These are phyloP conservation scores for Coniosporium tulheliwenetii DNA, from an alignment of 2,329 filamentous ascomycete genomes.

Conservation along the genomic window DNA sequence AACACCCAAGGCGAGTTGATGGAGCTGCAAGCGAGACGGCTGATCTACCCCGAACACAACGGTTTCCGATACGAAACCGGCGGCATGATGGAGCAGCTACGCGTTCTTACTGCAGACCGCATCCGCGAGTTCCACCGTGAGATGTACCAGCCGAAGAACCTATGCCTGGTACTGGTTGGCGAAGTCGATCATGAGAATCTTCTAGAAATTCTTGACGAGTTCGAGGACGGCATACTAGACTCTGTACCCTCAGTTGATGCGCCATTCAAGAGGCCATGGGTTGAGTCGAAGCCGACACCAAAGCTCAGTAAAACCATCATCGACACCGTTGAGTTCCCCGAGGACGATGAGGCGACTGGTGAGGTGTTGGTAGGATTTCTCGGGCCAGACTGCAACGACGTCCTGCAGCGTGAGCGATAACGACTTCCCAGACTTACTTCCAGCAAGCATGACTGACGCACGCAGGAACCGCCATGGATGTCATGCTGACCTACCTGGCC, in stretches of 20 bases:
- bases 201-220: slow-evolving; percentile 66
- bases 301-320: slow-evolving; percentile 55
- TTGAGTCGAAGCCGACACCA: slow-evolving; percentile 69
- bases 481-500: slow-evolving; percentile 73
- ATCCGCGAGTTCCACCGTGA: slow-evolving; percentile 90
- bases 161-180: slow-evolving; percentile 83
- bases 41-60: slow-evolving; percentile 75
- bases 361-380: slow-evolving; percentile 79
- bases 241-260: slow-evolving; percentile 61
- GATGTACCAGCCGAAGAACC: slow-evolving; percentile 96
- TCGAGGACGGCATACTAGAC: slow-evolving; percentile 73
- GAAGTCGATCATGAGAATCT: slow-evolving; percentile 75
- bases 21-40: slow-evolving; percentile 62
- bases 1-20: slow-evolving; percentile 76
- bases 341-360: slow-evolving; percentile 88
- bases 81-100: slow-evolving; percentile 83
- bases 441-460: slow-evolving; percentile 5
- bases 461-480: slow-evolving; percentile 36
- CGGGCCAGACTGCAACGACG: slow-evolving; percentile 65
- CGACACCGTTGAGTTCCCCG: slow-evolving; percentile 77
- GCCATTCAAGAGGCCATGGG: slow-evolving; percentile 78
- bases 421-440: too few species aligned
- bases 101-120: slow-evolving; percentile 70
- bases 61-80: slow-evolving; percentile 98
- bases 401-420: slow-evolving; percentile 32